A percentile compares a stretch with the other conserved stretches of the same genome.
These are phyloP conservation scores for Vitis riparia DNA, from an alignment of 164 flowering plant genomes.

Conservation along the genomic window DNA sequence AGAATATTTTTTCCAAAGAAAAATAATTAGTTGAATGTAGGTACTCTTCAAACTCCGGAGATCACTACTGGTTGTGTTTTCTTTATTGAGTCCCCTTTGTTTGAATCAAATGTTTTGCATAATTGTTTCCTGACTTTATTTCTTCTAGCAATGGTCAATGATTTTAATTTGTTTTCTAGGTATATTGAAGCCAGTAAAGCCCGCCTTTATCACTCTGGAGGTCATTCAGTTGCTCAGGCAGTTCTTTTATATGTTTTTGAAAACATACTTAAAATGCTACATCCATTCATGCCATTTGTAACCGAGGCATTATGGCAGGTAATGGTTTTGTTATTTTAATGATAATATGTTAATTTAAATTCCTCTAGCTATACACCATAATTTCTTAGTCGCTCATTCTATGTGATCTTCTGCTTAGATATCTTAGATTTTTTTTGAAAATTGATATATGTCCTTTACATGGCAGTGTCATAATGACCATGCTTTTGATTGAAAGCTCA, in stretches of 20 bases:
- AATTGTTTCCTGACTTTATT: too few species aligned
- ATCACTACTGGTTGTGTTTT: neutral
- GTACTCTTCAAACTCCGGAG: neutral
- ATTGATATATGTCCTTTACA: neutral
- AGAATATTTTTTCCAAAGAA: neutral
- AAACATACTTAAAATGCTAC: slow-evolving; percentile 75
- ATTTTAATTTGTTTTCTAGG: slow-evolving; percentile 38
- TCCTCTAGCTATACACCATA: neutral
- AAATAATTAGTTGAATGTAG: too few species aligned
- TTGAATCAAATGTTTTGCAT: neutral
- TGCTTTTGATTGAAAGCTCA: neutral
- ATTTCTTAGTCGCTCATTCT: neutral
- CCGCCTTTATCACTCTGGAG: slow-evolving; percentile 68
- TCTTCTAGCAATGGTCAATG: neutral
- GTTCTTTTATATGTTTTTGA: slow-evolving; percentile 85
- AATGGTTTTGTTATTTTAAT: neutral
- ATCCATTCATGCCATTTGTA: slow-evolving; percentile 99
- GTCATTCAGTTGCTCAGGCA: slow-evolving; percentile 56
- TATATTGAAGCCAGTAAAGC: slow-evolving; percentile 97
- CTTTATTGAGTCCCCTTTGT: neutral
- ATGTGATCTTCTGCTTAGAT: neutral
- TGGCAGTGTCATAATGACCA: neutral
- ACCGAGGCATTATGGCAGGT: slow-evolving; percentile 99
- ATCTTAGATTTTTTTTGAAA: neutral
- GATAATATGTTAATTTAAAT: neutral